Conservation (phyloP, 495 filamentous ascomycete species). For the Aspergillus biplanus region DNA sequence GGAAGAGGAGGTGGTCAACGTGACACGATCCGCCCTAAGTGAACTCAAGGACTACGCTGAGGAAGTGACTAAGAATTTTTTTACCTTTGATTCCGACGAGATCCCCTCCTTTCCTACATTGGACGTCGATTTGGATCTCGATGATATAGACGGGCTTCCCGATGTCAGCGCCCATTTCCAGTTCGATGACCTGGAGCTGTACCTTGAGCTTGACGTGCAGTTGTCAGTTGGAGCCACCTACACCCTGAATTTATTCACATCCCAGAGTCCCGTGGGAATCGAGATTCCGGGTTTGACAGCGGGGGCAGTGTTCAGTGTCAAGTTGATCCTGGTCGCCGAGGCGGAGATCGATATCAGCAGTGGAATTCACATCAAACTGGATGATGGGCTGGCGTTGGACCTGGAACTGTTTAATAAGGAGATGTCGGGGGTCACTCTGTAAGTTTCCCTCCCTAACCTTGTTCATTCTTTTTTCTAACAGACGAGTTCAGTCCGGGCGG, state of each 20-base stretch:
- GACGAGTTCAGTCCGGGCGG: neutral
- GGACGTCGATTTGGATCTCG: slow-evolving; percentile 11
- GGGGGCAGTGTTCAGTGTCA: slow-evolving; percentile 2
- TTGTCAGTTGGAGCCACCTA: slow-evolving; percentile 10
- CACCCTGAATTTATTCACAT: slow-evolving; percentile 11
- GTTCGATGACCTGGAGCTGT: slow-evolving; percentile 10
- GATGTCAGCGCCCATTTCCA: neutral
- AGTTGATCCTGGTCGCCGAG: slow-evolving; percentile 5
- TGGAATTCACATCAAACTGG: slow-evolving; percentile 10
- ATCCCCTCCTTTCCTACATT: slow-evolving; percentile 10
- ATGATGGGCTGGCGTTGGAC: neutral
- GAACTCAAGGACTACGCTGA: neutral
- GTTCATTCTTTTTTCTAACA: neutral
- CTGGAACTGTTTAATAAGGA: slow-evolving; percentile 8
- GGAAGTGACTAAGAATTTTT: slow-evolving; percentile 1
- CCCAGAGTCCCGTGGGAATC: neutral
- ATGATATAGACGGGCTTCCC: neutral
- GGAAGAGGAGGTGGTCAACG: slow-evolving; percentile 2
- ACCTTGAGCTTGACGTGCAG: slow-evolving; percentile 5
- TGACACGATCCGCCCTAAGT: neutral
- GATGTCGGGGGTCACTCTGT: slow-evolving; percentile 9
- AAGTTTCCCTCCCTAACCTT: neutral
- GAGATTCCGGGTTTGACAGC: slow-evolving; percentile 1
- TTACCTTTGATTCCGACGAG: neutral
- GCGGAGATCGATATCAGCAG: slow-evolving; percentile 9